phyloP scores from a whole-genome alignment of 441 rosid genomes.

The Populus hybrid region DNA sequence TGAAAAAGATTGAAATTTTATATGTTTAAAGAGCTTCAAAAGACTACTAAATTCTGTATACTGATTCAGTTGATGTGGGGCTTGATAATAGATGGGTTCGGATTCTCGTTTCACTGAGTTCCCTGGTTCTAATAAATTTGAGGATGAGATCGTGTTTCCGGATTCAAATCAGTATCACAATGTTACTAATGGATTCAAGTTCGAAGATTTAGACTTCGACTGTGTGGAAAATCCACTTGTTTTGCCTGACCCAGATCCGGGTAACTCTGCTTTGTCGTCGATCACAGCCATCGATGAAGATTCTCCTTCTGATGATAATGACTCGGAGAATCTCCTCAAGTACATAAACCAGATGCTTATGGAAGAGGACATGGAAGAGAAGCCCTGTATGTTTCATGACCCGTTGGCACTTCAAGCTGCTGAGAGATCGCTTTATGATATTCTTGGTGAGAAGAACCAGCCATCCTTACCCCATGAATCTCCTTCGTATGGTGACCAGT shows the following conservation, averaged over 20 bases:
- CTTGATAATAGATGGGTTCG: slow-evolving; percentile 21
- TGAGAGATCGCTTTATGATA: slow-evolving; percentile 58
- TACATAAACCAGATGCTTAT: slow-evolving; percentile 62
- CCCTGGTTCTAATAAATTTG: slow-evolving; percentile 24
- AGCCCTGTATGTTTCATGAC: slow-evolving; percentile 52
- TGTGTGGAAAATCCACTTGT: slow-evolving; percentile 17
- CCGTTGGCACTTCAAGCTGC: slow-evolving; percentile 60
- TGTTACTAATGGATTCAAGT: slow-evolving; percentile 18
- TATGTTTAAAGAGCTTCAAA: background rate
- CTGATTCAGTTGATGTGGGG: slow-evolving; percentile 4
- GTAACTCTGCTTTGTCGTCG: slow-evolving; percentile 20
- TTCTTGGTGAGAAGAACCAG: slow-evolving; percentile 35
- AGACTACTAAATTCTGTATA: background rate
- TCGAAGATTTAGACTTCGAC: slow-evolving; percentile 15
- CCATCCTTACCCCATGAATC: slow-evolving; percentile 24
- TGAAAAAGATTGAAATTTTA: background rate
- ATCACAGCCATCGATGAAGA: slow-evolving; percentile 25
- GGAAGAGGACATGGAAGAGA: slow-evolving; percentile 65
- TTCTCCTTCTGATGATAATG: slow-evolving; percentile 45
- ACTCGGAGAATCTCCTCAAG: slow-evolving; percentile 41
- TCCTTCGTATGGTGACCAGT: slow-evolving; percentile 22
- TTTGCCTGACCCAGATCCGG: slow-evolving; percentile 25
- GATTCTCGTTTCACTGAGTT: slow-evolving; percentile 34
- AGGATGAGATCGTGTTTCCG: slow-evolving; percentile 21
- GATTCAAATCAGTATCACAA: slow-evolving; percentile 21